Percentiles rank a stretch among this genome's conserved stretches.
Conservation (phyloP, 179 eudicot genomes). For the Monotropa hypopitys region DNA sequence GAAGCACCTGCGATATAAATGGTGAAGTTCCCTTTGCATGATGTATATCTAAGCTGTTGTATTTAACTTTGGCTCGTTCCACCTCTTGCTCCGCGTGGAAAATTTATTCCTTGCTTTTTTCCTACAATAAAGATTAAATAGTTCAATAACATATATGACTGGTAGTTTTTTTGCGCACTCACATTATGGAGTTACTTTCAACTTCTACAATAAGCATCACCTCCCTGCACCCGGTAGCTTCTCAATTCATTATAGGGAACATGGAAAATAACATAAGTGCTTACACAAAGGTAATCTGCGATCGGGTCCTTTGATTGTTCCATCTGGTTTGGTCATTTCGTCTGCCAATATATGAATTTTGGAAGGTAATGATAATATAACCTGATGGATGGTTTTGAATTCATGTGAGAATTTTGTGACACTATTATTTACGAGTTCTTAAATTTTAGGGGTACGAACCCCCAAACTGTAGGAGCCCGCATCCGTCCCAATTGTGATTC, state of each 20-base stretch:
- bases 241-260: background rate
- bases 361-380: background rate
- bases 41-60: background rate
- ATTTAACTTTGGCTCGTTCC: background rate
- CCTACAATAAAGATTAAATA: background rate
- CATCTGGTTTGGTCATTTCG: background rate
- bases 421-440: background rate
- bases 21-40: background rate
- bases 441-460: background rate
- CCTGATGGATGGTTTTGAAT: background rate
- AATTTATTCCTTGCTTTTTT: background rate
- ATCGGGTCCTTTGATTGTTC: background rate
- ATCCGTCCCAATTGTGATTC: background rate
- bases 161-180: background rate
- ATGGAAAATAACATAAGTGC: background rate
- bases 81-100: background rate
- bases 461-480: background rate
- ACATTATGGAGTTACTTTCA: background rate
- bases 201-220: background rate
- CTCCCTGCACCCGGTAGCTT: background rate
- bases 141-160: background rate
- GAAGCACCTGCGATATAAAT: background rate
- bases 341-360: background rate
- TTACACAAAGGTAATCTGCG: background rate
- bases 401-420: background rate